phyloP scores from a whole-genome alignment of 202 grass and related monocot genomes.

The Musa balbisiana region DNA sequence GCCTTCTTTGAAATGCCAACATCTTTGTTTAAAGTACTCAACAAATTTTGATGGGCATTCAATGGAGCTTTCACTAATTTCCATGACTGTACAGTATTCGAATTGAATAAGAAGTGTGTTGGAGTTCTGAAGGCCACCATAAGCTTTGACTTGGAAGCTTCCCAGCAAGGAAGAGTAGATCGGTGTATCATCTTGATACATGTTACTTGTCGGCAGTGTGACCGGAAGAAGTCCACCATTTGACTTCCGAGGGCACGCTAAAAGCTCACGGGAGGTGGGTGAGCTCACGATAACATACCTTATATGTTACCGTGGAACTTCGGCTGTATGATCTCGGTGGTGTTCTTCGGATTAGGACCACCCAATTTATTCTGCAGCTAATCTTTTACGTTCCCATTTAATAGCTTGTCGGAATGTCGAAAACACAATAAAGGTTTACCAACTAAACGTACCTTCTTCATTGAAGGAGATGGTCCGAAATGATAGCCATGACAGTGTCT shows the following conservation, averaged over 20 bases:
- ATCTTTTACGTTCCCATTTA: conserved; percentile 15
- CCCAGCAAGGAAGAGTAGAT: background rate
- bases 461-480: conserved; percentile 3
- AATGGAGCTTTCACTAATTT: conserved; percentile 12
- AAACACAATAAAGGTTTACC: conserved; percentile 23
- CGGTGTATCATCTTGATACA: background rate
- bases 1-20: background rate
- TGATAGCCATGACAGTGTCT: background rate
- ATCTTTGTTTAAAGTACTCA: background rate
- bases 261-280: too few relatives aligned
- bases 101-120: background rate
- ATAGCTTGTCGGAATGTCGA: conserved; percentile 24
- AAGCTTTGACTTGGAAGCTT: background rate
- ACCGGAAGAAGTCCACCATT: too few relatives aligned
- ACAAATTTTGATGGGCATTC: background rate
- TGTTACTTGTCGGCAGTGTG: too few relatives aligned
- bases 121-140: background rate
- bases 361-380: conserved; percentile 8
- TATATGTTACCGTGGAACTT: too few relatives aligned
- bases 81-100: background rate
- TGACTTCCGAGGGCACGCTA: too few relatives aligned
- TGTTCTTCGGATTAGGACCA: background rate
- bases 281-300: too few relatives aligned
- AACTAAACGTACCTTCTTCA: conserved; percentile 24
- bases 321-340: background rate